Evolutionary conservation across 192 early-diverging fungal genomes (phyloP).

Genomic region (Linnemannia elongata): DNA sequence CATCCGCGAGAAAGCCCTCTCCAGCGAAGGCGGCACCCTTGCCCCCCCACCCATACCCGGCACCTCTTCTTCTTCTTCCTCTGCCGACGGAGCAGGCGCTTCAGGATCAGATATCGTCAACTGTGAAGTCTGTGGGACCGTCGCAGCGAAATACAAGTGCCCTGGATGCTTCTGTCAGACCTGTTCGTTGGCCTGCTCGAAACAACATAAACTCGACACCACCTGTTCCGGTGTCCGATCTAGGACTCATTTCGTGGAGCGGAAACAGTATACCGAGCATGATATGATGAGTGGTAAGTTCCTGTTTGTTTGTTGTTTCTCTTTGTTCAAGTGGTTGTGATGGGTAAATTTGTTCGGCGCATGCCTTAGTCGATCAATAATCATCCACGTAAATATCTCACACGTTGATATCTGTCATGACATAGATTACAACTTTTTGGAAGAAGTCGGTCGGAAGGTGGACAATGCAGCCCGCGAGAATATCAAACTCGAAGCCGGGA

Average conservation of each 20-base stretch:
- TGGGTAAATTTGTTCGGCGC: background rate
- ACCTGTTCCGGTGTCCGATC: constrained; percentile 75
- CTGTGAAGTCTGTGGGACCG: constrained; percentile 63
- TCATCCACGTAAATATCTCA: background rate
- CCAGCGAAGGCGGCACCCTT: background rate
- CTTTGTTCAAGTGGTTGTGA: background rate
- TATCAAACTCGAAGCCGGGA: constrained; percentile 28
- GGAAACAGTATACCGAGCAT: constrained; percentile 70
- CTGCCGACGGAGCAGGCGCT: background rate
- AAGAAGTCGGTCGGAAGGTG: constrained; percentile 71
- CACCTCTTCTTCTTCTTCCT: background rate
- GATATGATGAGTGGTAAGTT: constrained; percentile 78
- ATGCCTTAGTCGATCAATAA: background rate
- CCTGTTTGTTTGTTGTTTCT: background rate
- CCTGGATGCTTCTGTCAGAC: constrained; percentile 74
- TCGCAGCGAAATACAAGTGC: constrained; percentile 75
- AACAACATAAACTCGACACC: constrained; percentile 70
- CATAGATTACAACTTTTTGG: constrained; percentile 76
- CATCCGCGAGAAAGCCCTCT: constrained; percentile 33
- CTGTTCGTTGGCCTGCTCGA: constrained; percentile 77
- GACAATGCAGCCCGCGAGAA: constrained; percentile 66
- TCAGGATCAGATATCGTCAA: constrained; percentile 36
- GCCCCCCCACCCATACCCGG: background rate
- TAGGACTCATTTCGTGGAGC: constrained; percentile 71
- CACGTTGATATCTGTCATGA: background rate